These are phyloP conservation scores for Blastobotrys aristatus DNA, from an alignment of 1,139 yeast genomes.

Conservation along the genomic window DNA sequence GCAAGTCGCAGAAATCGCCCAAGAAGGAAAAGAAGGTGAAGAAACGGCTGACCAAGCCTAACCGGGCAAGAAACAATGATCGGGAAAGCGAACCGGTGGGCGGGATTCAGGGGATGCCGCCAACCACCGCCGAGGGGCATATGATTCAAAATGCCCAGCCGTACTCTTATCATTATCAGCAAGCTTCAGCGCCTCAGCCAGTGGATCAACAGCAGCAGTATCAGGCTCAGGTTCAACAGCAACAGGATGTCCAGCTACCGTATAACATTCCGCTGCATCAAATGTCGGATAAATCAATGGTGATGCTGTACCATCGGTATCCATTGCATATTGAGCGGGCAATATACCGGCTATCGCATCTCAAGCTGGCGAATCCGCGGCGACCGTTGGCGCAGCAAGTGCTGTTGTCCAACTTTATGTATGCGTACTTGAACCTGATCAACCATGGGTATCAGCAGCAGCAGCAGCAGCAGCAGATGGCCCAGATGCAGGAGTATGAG, in stretches of 20 bases:
- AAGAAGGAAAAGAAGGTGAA: constrained; percentile 16
- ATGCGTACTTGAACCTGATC: constrained; percentile 88
- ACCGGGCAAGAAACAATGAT: constrained; percentile 11
- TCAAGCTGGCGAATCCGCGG: constrained; percentile 90
- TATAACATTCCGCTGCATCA: constrained; percentile 38
- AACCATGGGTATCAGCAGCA: constrained; percentile 52
- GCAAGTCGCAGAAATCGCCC: constrained; percentile 19
- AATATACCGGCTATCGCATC: constrained; percentile 82
- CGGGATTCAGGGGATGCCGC: constrained; percentile 14
- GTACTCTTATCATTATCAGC: background rate
- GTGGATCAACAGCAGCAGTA: constrained; percentile 21
- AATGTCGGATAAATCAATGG: constrained; percentile 34
- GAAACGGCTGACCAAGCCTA: constrained; percentile 15
- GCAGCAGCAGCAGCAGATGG: constrained; percentile 26
- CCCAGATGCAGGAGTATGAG: constrained; percentile 22
- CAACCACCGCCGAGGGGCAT: constrained; percentile 10
- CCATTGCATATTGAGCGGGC: constrained; percentile 97
- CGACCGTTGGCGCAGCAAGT: constrained; percentile 91
- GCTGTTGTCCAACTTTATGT: constrained; percentile 89
- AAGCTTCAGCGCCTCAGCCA: constrained; percentile 3
- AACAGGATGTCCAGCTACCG: constrained; percentile 32
- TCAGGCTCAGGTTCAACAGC: constrained; percentile 21
- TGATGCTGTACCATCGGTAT: constrained; percentile 50
- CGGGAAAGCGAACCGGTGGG: constrained; percentile 13
- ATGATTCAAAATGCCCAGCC: constrained; percentile 8